Conservation (phyloP, 2,329 filamentous ascomycete species). For the Phyllachora maydis region DNA sequence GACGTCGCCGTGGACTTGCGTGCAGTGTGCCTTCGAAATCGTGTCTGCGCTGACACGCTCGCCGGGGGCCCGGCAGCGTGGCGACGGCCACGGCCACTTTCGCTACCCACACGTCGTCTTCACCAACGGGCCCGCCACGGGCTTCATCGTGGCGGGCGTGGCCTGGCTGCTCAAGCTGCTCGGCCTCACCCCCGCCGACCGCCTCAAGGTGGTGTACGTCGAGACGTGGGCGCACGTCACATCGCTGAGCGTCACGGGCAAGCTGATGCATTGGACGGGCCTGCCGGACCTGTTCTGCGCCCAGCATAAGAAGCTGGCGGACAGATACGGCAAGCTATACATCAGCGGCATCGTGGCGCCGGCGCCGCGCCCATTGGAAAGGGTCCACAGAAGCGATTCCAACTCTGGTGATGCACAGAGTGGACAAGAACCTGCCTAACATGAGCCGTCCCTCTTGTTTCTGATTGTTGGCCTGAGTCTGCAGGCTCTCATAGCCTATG, state of each 20-base stretch:
- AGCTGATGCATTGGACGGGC: constrained; percentile 39
- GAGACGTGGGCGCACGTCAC: constrained; percentile 84
- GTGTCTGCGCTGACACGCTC: constrained; percentile 11
- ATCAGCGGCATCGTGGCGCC: constrained; percentile 2
- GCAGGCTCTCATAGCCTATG: no score
- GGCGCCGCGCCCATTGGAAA: neutral
- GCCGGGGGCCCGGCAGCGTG: constrained; percentile 5
- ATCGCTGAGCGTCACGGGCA: constrained; percentile 67
- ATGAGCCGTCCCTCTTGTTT: no score
- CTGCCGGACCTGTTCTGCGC: constrained; percentile 65
- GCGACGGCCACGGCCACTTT: constrained; percentile 6
- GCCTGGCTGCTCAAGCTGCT: constrained; percentile 26
- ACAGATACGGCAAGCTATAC: constrained; percentile 17
- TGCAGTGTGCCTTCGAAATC: constrained; percentile 28
- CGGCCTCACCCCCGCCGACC: constrained; percentile 21
- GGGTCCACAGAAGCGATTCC: no score
- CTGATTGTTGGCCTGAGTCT: no score
- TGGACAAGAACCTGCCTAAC: no score
- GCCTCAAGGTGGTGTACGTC: constrained; percentile 62
- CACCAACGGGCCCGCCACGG: constrained; percentile 78
- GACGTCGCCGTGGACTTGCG: no score
- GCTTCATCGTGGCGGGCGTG: constrained; percentile 46
- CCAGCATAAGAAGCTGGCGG: constrained; percentile 51
- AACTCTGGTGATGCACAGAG: no score
- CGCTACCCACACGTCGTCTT: constrained; percentile 54